Conservation (phyloP, 73 alveolate genomes). For the Diophrys sp. region DNA sequence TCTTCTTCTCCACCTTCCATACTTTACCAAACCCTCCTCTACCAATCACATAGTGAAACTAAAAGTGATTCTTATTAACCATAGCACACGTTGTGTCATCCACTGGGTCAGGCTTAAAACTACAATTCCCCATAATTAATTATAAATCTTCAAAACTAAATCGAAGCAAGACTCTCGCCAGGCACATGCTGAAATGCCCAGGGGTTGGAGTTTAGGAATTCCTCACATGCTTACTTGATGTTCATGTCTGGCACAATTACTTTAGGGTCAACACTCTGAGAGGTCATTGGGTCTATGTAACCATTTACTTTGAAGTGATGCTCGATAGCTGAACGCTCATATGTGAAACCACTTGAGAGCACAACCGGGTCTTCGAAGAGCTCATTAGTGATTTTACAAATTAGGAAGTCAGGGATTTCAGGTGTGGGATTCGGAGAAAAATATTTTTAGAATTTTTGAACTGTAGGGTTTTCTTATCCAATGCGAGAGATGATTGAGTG, state of each 20-base stretch:
- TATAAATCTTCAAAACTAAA: constrained; percentile 32
- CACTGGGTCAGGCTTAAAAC: constrained; percentile 21
- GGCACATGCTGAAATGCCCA: constrained; percentile 41
- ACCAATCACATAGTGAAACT: constrained; percentile 65
- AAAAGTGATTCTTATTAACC: constrained; percentile 33
- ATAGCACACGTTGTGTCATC: constrained; percentile 18
- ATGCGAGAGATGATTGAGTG: background rate
- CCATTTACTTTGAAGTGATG: background rate
- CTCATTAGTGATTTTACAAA: constrained; percentile 56
- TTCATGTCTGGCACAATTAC: background rate
- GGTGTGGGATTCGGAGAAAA: background rate
- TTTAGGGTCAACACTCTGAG: background rate
- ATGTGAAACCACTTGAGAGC: constrained; percentile 50
- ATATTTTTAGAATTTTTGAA: constrained; percentile 26
- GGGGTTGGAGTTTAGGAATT: background rate
- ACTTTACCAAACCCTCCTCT: too few species aligned
- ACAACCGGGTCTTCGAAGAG: constrained; percentile 62
- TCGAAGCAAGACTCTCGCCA: constrained; percentile 37
- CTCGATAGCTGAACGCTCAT: constrained; percentile 19
- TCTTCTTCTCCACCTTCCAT: constrained; percentile 69
- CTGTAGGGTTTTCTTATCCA: constrained; percentile 7
- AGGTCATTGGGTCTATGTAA: background rate
- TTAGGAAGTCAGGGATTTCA: constrained; percentile 55
- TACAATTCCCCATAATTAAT: constrained; percentile 51
- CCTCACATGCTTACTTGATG: background rate